Evolutionary conservation across 805 yeast species (phyloP), one percentile per base, ranked within the genome.

Genomic region (Candida berthetii): DNA sequence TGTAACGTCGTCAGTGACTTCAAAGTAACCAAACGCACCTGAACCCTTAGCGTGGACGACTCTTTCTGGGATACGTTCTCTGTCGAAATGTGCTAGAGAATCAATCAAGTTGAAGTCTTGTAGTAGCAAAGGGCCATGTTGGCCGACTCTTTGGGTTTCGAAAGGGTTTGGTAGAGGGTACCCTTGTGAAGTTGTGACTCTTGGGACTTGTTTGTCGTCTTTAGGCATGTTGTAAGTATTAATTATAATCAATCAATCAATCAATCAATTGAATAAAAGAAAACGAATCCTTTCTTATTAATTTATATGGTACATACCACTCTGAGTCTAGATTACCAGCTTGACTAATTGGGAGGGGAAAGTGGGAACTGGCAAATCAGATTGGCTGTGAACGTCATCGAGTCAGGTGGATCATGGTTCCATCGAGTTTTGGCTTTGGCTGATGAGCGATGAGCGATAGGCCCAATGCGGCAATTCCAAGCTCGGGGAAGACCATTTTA

Each of bases 31-130:
- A 60, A 72, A 85, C 9, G 96, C 96, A 58, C 96, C 96, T 13
- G 90, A 84, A 52, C 96, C 96, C 61, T 87, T 87, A 41, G 96
- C 96, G 58, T 87, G 96, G 29, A 88, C 96, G 43, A 87, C 95
- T 65, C 96, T 74, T 68, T 88, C 96, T 11, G 96, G 96, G 49
- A 87, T 83, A 64, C 96, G 72, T 65, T 87, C 96, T 52, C 95
- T 74, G 66, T 85, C 95, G 55, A 87, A 87, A 62, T 86, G 96
- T 17, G 95, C 90, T 43, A 87, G 64, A 2, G 87, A 74, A 55
- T 87, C 96, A 53, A 87, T 72, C 64, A 87, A 67, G 58, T 80
- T 80, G 66, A 84, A 82, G 61, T 87, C 96, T 61, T 87, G 95
- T 54, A 87, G 66, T 46, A 87, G 67, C 50, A 86, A 64, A 6